Base-by-base conservation (phyloP, 495 filamentous ascomycete genomes). In the Cairneyella variabilis region DNA sequence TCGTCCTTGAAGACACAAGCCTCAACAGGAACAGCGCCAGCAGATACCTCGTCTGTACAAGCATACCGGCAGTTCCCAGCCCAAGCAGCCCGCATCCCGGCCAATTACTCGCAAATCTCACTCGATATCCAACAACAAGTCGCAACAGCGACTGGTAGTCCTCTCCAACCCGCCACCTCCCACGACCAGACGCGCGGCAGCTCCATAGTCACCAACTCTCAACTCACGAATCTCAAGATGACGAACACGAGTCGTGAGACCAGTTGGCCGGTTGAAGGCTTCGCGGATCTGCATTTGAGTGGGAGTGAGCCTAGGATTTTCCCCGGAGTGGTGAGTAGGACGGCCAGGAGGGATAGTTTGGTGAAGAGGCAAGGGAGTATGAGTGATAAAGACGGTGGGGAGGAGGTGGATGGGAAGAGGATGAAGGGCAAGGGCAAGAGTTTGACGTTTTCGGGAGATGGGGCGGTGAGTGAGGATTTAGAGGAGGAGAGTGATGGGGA, bases 301-400 rank as follows among this genome's bases (percentile, higher is more conserved):
- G 71, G 76, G 0, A 76, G 76, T 20, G 82, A 88, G 62, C 84
- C 85, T 30, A 76, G 79, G 54, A 86, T 88, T 38, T 87, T 88
- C 65, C 87, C 87, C 0, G 85, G 86, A 2, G 75, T 88, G 43
- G 76, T 89, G 20, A 79, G 83, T 60, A 76, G 83, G 46, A 75
- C 74, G 48, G 75, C 74, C 32, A 70, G 78, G 44, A 70, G 71
- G 44, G 68, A 71, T 40, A 85, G 76, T 64, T 48, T 67, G 11
- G 54, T 67, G 4, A 50, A 30, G 0, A 59, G 56, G 37, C 22
- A 64, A 32, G 41, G 48, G 16, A 58, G 57, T 18, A 44, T 46
- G 53, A 54, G 50, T 30, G 60, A 63, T 32, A 55, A 47, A 21
- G 55, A 59, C 47, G 60, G 23, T n/a, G n/a, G n/a, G n/a, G n/a